Percentiles rank a stretch among this genome's conserved stretches.
These are phyloP conservation scores for Pleurotus giganteus DNA, from an alignment of 768 basidiomycete genomes.

Conservation along the genomic window DNA sequence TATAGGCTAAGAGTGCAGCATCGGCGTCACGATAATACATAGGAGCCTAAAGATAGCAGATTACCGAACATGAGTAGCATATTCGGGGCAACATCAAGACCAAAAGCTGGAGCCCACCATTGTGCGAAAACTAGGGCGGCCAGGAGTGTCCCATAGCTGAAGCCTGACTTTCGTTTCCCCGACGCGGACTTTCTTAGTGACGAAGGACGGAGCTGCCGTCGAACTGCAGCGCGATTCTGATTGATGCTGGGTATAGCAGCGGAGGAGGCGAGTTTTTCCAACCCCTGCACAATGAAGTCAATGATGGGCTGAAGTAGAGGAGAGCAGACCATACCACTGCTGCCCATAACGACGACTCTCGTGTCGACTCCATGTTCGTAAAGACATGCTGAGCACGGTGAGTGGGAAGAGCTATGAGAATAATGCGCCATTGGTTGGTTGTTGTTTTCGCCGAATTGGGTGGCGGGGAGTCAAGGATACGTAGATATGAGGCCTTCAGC, in stretches of 20 bases:
- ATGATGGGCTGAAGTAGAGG: background rate
- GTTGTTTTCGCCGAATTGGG: background rate
- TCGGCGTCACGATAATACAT: constrained; percentile 8
- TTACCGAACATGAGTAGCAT: background rate
- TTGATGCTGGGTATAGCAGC: background rate
- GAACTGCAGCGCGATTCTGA: background rate
- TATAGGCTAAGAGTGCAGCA: background rate
- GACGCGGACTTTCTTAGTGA: constrained; percentile 2
- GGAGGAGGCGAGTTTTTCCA: constrained; percentile 5
- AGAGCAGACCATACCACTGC: background rate
- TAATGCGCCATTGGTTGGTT: constrained; percentile 1
- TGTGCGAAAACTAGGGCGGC: constrained; percentile 1
- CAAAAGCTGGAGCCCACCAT: background rate
- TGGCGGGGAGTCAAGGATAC: background rate
- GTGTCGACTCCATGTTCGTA: constrained; percentile 7
- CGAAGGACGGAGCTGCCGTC: constrained; percentile 2
- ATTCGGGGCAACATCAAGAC: background rate
- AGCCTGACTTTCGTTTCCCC: constrained; percentile 4
- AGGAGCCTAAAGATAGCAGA: background rate
- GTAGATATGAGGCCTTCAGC: background rate
- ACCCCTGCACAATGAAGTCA: background rate
- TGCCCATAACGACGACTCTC: constrained; percentile 6
- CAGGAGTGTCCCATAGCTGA: constrained; percentile 7
- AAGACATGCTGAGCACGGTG: background rate
- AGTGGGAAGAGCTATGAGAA: background rate